Evolutionary conservation across 768 basidiomycete species (phyloP), one percentile per base, ranked within the genome.

Genomic region (Amanita rubescens): DNA sequence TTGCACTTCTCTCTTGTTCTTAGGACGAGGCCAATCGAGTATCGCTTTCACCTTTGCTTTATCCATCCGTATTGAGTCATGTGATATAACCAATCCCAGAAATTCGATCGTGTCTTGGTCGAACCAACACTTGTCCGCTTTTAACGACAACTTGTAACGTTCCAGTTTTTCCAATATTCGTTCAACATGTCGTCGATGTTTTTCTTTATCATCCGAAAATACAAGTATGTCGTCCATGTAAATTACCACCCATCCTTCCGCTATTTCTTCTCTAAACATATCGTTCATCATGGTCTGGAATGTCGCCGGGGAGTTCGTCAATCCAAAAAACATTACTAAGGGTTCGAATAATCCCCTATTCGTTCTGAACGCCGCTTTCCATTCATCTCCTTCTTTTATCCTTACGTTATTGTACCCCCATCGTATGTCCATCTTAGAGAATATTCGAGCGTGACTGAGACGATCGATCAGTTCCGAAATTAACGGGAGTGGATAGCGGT

Each of bases 221-320:
- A 12, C 5, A 3, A 49, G 12, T 35, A 46, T 25, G 24, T 37
- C 9, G 27, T 30, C 27, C 27, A 30, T 30, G 27, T 30, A 30
- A 30, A 30, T 30, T 30, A 30, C 27, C 27, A 30, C 27, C 27
- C 27, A 30, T 30, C 27, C 24, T n/a, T 27, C 15, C 25, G 25
- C 25, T 5, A 24, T 27, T 46, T 24, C 25, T 30, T 12, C 9
- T 11, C 12, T 43, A 51, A 74, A 65, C 11, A 77, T 62, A 49
- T 77, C 65, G 48, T 78, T 73, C 57, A 78, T 67, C 39, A 78
- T 69, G 0, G 65, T 57, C 15, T 80, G 67, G 22, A 69, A 64
- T 0, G 27, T 30, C 27, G 8, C 27, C 8, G 27, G 27, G 8
- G 27, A 30, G 8, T 30, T 30, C 27, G 27, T 62, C 5, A 69